These are phyloP conservation scores for Colletotrichum noveboracense DNA, from an alignment of 2,329 filamentous ascomycete genomes.

Conservation along the genomic window DNA sequence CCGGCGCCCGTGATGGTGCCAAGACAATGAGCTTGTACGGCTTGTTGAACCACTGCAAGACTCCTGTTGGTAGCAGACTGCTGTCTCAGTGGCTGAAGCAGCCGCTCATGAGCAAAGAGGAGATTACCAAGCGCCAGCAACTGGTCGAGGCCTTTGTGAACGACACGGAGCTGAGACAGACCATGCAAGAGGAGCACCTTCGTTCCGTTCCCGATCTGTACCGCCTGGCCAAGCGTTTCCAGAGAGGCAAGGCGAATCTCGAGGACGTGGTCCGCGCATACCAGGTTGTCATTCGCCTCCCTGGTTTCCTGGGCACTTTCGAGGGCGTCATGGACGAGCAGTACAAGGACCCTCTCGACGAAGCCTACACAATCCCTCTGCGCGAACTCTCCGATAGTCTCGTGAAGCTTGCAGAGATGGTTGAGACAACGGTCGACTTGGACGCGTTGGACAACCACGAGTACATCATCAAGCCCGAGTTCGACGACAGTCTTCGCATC, in stretches of 20 bases:
- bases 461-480: constrained; percentile 98
- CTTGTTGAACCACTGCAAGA: constrained; percentile 96
- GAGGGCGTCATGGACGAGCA: constrained; percentile 95
- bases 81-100: constrained; percentile 98
- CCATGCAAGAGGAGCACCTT: constrained; percentile 95
- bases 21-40: constrained; percentile 98
- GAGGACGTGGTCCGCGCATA: constrained; percentile 97
- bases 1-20: constrained; percentile 89
- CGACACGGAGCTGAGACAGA: constrained; percentile 92
- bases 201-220: constrained; percentile 94
- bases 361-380: constrained; percentile 85
- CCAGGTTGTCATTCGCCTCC: constrained; percentile 90
- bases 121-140: constrained; percentile 91
- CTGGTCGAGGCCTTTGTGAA: constrained; percentile 93
- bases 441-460: constrained; percentile 96
- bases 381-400: constrained; percentile 78
- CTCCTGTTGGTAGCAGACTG: constrained; percentile 86
- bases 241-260: constrained; percentile 86
- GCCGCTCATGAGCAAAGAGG: constrained; percentile 86
- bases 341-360: constrained; percentile 86
- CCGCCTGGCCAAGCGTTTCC: constrained; percentile 91
- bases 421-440: constrained; percentile 96
- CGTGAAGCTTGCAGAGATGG: constrained; percentile 92
- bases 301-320: constrained; percentile 86
- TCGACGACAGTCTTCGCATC: constrained; percentile 86